A percentile compares a stretch with the other conserved stretches of the same genome.
These are phyloP conservation scores for Sesbania bispinosa DNA, from an alignment of 306 rosid genomes.

Conservation along the genomic window DNA sequence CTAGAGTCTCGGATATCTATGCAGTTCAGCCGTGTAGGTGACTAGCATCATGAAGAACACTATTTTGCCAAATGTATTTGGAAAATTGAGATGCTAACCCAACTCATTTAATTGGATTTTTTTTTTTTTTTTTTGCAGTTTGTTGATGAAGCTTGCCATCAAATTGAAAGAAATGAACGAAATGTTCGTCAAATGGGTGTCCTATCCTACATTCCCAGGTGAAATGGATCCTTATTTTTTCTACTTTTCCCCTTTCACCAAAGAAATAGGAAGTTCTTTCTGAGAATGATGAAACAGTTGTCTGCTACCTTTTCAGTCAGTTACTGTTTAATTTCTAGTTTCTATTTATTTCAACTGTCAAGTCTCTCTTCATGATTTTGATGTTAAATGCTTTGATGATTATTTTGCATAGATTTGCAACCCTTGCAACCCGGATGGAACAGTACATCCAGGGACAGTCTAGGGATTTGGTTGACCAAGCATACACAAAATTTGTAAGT, in stretches of 20 bases:
- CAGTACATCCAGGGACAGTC: constrained; percentile 92
- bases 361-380: neutral
- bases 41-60: constrained; percentile 19
- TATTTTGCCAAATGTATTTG: constrained; percentile 17
- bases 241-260: constrained; percentile 3
- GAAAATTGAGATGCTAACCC: constrained; percentile 23
- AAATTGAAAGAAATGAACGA: constrained; percentile 88
- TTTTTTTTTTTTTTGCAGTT: constrained; percentile 51
- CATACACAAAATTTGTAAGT: constrained; percentile 92
- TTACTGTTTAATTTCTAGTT: neutral
- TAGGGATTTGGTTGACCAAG: constrained; percentile 99
- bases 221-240: constrained; percentile 24
- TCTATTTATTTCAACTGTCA: neutral
- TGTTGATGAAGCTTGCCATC: constrained; percentile 93
- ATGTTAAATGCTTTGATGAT: constrained; percentile 21
- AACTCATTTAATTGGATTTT: constrained; percentile 19
- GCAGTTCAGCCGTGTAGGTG: constrained; percentile 77
- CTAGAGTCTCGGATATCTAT: constrained; percentile 75
- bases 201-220: constrained; percentile 88
- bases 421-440: constrained; percentile 98
- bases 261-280: neutral
- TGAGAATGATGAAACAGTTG: neutral
- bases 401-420: constrained; percentile 72
- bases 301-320: neutral
- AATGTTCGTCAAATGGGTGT: constrained; percentile 79